A percentile compares a stretch with the other conserved stretches of the same genome.
These are phyloP conservation scores for Leccinum obscurum DNA, from an alignment of 768 basidiomycete species.

Conservation along the genomic window DNA sequence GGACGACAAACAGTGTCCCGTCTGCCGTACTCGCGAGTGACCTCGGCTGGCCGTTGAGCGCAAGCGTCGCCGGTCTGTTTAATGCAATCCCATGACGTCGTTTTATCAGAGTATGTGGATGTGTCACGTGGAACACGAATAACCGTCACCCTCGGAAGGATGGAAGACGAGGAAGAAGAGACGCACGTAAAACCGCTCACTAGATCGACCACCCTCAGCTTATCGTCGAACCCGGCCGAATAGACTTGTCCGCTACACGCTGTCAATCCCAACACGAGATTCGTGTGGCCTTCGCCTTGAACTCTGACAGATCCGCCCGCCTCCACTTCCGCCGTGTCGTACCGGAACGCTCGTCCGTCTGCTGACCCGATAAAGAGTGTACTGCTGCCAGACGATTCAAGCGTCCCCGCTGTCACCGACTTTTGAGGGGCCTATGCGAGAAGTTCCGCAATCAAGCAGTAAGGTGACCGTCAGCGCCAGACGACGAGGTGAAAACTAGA, in stretches of 20 bases:
- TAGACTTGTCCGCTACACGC: constrained; percentile 53
- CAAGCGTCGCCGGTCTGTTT: constrained; percentile 49
- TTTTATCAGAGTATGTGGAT: background rate
- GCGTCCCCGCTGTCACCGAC: constrained; percentile 65
- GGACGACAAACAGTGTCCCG: constrained; percentile 58
- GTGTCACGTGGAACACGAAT: background rate
- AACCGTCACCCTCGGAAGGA: background rate
- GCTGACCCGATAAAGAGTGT: constrained; percentile 83
- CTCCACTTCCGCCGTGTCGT: constrained; percentile 40
- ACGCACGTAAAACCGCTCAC: constrained; percentile 30
- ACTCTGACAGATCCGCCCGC: constrained; percentile 38
- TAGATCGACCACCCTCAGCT: constrained; percentile 61
- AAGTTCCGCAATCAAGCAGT: background rate
- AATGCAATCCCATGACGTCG: background rate
- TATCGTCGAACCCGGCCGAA: constrained; percentile 82
- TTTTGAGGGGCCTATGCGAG: constrained; percentile 71
- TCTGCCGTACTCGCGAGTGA: constrained; percentile 59
- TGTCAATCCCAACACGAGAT: constrained; percentile 63
- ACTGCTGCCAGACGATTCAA: constrained; percentile 32
- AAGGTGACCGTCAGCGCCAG: background rate
- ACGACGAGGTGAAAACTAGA: background rate
- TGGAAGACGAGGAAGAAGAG: constrained; percentile 10
- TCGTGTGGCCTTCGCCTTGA: constrained; percentile 68
- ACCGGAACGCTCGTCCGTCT: constrained; percentile 73
- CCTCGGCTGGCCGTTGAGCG: constrained; percentile 66